phyloP scores from a whole-genome alignment of 495 filamentous ascomycete species.

The Stereocaulon alpinum region DNA sequence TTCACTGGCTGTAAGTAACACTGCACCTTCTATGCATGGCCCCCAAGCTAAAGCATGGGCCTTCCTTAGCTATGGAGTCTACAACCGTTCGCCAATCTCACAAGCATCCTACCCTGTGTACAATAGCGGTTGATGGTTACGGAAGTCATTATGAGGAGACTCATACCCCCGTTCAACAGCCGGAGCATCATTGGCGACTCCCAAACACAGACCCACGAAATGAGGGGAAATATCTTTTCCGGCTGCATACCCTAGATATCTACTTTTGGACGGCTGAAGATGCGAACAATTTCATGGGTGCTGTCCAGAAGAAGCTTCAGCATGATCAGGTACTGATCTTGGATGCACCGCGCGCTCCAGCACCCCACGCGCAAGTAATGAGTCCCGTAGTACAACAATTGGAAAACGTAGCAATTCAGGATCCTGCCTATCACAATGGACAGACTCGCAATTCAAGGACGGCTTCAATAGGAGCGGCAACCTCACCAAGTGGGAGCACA shows the following conservation, averaged over 20 bases:
- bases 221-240: conserved; percentile 60
- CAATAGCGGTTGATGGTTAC: conserved; percentile 57
- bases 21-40: background rate
- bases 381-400: conserved; percentile 77
- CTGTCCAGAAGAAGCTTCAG: conserved; percentile 49
- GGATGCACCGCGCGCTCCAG: conserved; percentile 38
- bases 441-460: conserved; percentile 40
- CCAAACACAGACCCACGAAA: conserved; percentile 58
- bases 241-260: conserved; percentile 72
- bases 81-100: conserved; percentile 40
- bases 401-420: conserved; percentile 66
- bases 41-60: conserved; percentile 16
- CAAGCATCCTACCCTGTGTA: conserved; percentile 67
- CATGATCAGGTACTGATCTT: conserved; percentile 48
- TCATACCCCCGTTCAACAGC: conserved; percentile 29
- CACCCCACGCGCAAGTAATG: conserved; percentile 44
- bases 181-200: conserved; percentile 57
- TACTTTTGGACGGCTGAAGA: conserved; percentile 83
- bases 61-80: conserved; percentile 17
- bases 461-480: conserved; percentile 18
- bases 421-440: conserved; percentile 48
- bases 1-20: conserved; percentile 64
- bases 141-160: conserved; percentile 18
- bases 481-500: conserved; percentile 16
- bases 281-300: conserved; percentile 60